Conservation (phyloP, 192 early-diverging fungal species). For the Backusella circina region DNA sequence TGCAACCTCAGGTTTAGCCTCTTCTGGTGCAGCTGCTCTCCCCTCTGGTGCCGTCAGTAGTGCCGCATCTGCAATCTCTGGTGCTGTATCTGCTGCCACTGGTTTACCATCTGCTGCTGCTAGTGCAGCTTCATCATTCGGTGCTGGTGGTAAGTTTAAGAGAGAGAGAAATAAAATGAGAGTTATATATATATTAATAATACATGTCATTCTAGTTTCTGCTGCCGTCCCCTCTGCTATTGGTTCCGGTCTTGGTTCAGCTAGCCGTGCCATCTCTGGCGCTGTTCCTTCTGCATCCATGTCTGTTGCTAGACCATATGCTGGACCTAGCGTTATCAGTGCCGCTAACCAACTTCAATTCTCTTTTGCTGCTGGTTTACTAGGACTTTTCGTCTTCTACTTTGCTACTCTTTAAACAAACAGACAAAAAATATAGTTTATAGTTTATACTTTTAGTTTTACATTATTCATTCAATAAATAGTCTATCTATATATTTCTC, state of each 20-base stretch:
- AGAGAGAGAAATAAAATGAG: neutral
- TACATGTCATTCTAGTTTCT: neutral
- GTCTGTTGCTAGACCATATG: slow-evolving; percentile 6
- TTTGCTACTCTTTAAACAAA: neutral
- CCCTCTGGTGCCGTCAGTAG: neutral
- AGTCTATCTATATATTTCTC: neutral
- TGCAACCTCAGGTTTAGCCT: neutral
- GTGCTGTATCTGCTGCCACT: neutral
- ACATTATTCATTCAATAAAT: neutral
- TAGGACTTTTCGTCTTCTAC: neutral
- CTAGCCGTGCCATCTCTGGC: neutral
- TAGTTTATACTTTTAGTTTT: neutral
- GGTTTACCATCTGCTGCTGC: neutral
- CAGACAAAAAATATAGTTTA: neutral
- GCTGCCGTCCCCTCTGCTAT: neutral
- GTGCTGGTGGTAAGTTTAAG: neutral
- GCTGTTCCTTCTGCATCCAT: neutral
- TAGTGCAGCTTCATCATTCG: neutral
- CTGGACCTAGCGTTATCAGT: slow-evolving; percentile 5
- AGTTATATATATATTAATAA: no score
- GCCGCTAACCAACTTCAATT: neutral
- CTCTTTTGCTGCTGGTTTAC: neutral
- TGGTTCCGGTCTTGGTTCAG: neutral
- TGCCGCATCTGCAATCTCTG: neutral
- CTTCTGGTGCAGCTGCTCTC: neutral